Evolutionary conservation across 306 rosid species (phyloP).

Genomic region (Quercus glauca): DNA sequence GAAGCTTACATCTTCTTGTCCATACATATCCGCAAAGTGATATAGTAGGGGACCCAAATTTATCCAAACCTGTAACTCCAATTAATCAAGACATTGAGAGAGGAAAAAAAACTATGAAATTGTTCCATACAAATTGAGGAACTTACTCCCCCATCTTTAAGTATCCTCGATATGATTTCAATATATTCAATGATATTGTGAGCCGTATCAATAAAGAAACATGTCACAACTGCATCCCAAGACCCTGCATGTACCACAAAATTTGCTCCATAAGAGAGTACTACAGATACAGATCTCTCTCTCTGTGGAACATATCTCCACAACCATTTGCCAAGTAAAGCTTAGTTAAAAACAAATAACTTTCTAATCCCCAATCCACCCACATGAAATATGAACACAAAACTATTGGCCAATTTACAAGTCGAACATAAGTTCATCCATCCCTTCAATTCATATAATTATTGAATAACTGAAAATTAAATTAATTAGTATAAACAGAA

Average conservation of each 20-base stretch:
- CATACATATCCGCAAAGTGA: conserved; percentile 89
- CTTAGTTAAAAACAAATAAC: too few relatives aligned
- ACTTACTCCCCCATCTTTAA: conserved; percentile 98
- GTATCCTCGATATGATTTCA: conserved; percentile 74
- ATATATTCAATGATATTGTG: conserved; percentile 89
- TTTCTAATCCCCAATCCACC: too few relatives aligned
- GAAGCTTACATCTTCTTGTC: conserved; percentile 79
- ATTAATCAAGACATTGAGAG: conserved; percentile 9
- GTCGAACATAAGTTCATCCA: too few relatives aligned
- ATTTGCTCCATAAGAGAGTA: conserved; percentile 25
- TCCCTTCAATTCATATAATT: too few relatives aligned
- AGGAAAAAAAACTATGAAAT: background rate
- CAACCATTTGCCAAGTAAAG: too few relatives aligned
- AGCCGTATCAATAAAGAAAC: conserved; percentile 94
- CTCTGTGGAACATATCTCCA: too few relatives aligned
- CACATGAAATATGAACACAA: too few relatives aligned
- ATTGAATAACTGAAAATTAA: too few relatives aligned
- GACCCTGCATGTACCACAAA: conserved; percentile 52
- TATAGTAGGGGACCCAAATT: conserved; percentile 91
- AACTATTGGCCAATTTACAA: too few relatives aligned
- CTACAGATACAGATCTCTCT: background rate
- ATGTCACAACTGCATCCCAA: conserved; percentile 98
- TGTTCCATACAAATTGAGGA: conserved; percentile 13
- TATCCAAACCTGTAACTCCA: conserved; percentile 83
- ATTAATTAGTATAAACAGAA: too few relatives aligned